Conservation (phyloP, 1,284 basidiomycete species). For the Pholiota adiposa region DNA sequence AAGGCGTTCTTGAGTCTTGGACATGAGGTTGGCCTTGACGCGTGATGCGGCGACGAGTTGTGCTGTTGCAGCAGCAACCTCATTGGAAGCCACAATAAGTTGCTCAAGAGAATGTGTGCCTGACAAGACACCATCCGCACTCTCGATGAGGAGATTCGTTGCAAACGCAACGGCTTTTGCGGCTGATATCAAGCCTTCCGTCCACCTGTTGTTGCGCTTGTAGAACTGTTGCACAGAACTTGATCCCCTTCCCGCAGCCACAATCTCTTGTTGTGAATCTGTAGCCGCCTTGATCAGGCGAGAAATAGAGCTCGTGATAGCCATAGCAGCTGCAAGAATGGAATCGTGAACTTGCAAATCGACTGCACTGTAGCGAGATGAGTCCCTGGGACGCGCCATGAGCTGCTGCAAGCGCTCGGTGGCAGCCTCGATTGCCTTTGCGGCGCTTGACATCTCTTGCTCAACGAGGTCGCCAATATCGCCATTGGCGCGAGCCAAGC, state of each 20-base stretch:
- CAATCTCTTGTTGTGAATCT: constrained; percentile 98
- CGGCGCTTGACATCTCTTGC: constrained; percentile 94
- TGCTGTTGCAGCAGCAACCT: constrained; percentile 95
- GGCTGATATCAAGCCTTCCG: constrained; percentile 97
- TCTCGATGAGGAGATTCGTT: constrained; percentile 96
- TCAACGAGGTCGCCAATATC: constrained; percentile 98
- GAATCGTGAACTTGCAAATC: constrained; percentile 98
- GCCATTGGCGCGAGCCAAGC: constrained; percentile 81
- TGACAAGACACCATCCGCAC: constrained; percentile 95
- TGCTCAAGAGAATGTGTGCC: constrained; percentile 98
- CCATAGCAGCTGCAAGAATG: constrained; percentile 91
- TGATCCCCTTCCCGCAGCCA: constrained; percentile 91
- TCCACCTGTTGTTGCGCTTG: constrained; percentile 99
- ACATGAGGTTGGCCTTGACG: constrained; percentile 98
- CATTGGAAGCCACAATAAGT: constrained; percentile 98
- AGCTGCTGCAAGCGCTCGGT: constrained; percentile 90
- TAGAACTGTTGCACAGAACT: constrained; percentile 96
- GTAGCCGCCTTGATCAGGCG: constrained; percentile 96
- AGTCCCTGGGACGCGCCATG: constrained; percentile 88
- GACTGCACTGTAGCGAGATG: constrained; percentile 83
- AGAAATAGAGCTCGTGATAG: constrained; percentile 94
- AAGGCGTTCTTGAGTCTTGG: constrained; percentile 95
- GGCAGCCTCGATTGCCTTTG: constrained; percentile 92
- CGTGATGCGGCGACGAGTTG: constrained; percentile 98
- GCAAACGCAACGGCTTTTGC: constrained; percentile 98